A percentile compares a stretch with the other conserved stretches of the same genome.
Evolutionary conservation across 2,329 filamentous ascomycete genomes (phyloP).

Genomic region (Pseudogymnoascus sp.): DNA sequence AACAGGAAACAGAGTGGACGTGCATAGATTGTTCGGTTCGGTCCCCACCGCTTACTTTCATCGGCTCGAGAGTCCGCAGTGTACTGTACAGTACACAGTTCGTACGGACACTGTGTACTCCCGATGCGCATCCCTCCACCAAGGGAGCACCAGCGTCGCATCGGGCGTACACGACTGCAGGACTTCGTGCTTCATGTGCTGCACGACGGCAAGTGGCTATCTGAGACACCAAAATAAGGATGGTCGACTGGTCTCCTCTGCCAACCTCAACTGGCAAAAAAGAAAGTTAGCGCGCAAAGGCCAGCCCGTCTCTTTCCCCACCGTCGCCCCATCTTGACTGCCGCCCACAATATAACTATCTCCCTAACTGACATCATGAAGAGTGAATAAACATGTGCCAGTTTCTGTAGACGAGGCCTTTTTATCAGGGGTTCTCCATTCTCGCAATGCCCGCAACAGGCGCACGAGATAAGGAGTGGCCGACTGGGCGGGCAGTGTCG

Average conservation of each 20-base stretch:
- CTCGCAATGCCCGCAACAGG: not conserved
- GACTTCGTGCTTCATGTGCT: not conserved
- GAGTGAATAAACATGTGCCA: not conserved
- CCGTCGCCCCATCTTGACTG: not conserved
- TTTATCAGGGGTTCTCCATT: not conserved
- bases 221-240: not conserved
- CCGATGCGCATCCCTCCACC: not conserved
- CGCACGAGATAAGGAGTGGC: constrained; percentile 1
- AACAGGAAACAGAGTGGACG: not conserved
- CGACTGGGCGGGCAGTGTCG: not conserved
- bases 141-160: not conserved
- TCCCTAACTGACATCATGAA: not conserved
- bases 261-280: not conserved
- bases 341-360: not conserved
- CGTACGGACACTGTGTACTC: not conserved
- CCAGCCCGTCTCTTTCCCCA: not conserved
- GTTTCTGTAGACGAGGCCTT: not conserved
- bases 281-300: not conserved
- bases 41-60: not conserved
- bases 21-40: not conserved
- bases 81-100: not conserved
- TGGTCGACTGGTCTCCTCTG: not conserved
- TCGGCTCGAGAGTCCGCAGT: not conserved
- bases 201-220: not conserved
- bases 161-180: not conserved